Base-by-base conservation (phyloP, 805 yeast genomes). In the Kodamaea lidongshanica region DNA sequence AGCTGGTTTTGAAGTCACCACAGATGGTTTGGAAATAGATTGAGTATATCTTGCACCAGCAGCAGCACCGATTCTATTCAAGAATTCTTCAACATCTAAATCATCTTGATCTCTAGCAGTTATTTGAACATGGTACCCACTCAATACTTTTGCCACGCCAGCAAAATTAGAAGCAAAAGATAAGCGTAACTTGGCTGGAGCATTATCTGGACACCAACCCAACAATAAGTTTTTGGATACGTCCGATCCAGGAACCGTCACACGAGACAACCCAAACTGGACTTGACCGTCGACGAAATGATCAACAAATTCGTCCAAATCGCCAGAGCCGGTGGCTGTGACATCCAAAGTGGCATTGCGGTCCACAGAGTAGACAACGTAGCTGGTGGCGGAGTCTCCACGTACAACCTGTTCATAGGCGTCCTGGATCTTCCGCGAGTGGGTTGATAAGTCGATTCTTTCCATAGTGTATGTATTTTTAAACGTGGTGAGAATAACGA, bases 181-280 rank as follows among this genome's bases (percentile, higher is more conserved):
- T 26, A 84, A 71, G 45, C 86, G 72, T 16, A 79, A 67, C 50
- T 78, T 81, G 66, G 68, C 40, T 30, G 96, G 94, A 13, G 95
- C 88, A 34, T 89, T 84, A 56, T 92, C 97, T 5, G 98, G 98
- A 61, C 95, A 84, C 96, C 96, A 89, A 30, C 96, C 97, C 21
- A 92, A 67, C 27, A 92, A 65, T 18, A 89, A 72, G 41, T 84
- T 67, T 64, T 92, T 92, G 48, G 74, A 72, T 19, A 92, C 88
- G 44, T 83, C 92, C 4, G 95, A 81, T n/a, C 92, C 94, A 33
- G 89, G 89, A 34, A 89, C 94, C 34, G 77, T 75, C 27, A 89
- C 85, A 32, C 95, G 74, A 23, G 85, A 82, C 35, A 92, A 68
- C 23, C 97, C 98, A 48, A 79, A 92, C 62, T 88, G 95, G 37